A percentile compares a stretch with the other conserved stretches of the same genome.
These are phyloP conservation scores for Nymphaea thermarum DNA, from an alignment of 164 flowering plant species.

Conservation along the genomic window DNA sequence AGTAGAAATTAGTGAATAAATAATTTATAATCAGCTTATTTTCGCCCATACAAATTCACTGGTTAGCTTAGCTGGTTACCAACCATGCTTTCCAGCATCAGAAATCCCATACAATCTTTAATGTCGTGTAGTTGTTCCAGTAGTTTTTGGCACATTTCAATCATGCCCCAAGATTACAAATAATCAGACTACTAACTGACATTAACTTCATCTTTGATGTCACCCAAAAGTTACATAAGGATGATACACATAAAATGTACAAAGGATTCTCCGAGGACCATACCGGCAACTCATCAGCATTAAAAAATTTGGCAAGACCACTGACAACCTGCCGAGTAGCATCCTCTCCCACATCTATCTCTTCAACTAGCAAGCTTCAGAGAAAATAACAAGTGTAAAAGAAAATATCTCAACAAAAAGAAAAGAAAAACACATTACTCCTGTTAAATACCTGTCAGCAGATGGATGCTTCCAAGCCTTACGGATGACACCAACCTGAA, in stretches of 20 bases:
- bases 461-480: conserved; percentile 99
- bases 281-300: conserved; percentile 37
- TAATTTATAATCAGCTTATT: too few relatives aligned
- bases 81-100: too few relatives aligned
- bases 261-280: conserved; percentile 40
- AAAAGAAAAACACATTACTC: background rate
- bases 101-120: too few relatives aligned
- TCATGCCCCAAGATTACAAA: too few relatives aligned
- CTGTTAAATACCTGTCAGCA: conserved; percentile 75
- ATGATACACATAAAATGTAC: background rate
- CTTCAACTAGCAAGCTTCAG: conserved; percentile 87
- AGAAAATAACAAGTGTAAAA: background rate
- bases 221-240: background rate
- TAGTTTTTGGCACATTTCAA: too few relatives aligned
- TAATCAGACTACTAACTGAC: too few relatives aligned
- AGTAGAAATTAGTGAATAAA: background rate
- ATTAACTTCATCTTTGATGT: too few relatives aligned
- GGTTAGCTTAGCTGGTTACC: too few relatives aligned
- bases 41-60: too few relatives aligned
- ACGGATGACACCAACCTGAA: conserved; percentile 82
- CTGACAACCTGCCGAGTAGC: conserved; percentile 89
- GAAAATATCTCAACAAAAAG: background rate
- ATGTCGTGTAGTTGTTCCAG: too few relatives aligned
- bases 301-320: conserved; percentile 83
- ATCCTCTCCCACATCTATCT: conserved; percentile 86